Percentiles rank a stretch among this genome's conserved stretches.
phyloP scores from a whole-genome alignment of 495 filamentous ascomycete genomes.

The Penicillium pulvis region DNA sequence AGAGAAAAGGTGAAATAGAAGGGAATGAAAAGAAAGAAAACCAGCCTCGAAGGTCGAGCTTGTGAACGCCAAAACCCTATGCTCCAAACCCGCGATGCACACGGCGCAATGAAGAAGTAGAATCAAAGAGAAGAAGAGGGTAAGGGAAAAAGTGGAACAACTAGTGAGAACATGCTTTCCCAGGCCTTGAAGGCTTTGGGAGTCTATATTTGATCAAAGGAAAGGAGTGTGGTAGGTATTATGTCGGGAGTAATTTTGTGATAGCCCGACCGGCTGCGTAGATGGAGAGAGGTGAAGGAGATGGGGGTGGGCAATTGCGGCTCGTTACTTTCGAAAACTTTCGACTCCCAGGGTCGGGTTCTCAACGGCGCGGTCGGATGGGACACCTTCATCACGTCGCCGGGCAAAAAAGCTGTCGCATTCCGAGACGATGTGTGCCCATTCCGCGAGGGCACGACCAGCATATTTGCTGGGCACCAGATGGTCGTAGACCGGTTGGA shows the following conservation, averaged over 20 bases:
- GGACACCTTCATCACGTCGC: constrained; percentile 81
- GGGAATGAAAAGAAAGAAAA: constrained; percentile 8
- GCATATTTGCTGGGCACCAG: constrained; percentile 66
- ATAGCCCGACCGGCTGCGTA: not conserved
- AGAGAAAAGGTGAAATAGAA: constrained; percentile 1
- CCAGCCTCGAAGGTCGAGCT: constrained; percentile 14
- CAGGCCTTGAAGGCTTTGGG: not conserved
- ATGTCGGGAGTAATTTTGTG: not conserved
- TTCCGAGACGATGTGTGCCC: constrained; percentile 80
- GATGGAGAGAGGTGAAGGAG: not conserved
- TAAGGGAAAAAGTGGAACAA: constrained; percentile 8
- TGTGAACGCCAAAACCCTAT: constrained; percentile 30
- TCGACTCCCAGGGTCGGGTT: constrained; percentile 87
- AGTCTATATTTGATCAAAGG: constrained; percentile 20
- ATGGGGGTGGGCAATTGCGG: not conserved
- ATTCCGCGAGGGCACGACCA: constrained; percentile 89
- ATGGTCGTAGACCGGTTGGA: constrained; percentile 26
- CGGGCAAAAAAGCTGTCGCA: constrained; percentile 92
- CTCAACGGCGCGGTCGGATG: constrained; percentile 74
- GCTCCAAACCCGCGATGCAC: constrained; percentile 31
- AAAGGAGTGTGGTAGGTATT: not conserved
- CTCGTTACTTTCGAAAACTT: constrained; percentile 62
- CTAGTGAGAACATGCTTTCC: constrained; percentile 12
- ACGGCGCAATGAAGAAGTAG: constrained; percentile 16
- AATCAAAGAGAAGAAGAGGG: constrained; percentile 7